These are phyloP conservation scores for Fusarium sp. DNA, from an alignment of 2,329 filamentous ascomycete genomes.

Conservation along the genomic window DNA sequence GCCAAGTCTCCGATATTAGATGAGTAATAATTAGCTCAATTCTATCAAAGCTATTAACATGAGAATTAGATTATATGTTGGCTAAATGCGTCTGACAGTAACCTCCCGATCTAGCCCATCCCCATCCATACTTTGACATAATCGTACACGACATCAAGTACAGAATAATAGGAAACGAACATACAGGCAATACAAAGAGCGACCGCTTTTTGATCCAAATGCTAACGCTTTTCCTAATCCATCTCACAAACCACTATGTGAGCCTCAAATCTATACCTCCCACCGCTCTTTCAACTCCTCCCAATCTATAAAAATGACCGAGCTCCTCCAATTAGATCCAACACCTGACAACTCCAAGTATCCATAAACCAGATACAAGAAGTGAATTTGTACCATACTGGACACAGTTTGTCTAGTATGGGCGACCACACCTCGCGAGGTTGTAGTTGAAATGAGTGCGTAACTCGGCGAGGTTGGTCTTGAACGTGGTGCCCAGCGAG, in stretches of 20 bases:
- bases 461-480: conserved; percentile 25
- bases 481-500: conserved; percentile 40
- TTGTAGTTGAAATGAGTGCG: neutral
- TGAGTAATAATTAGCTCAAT: accelerated
- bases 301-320: conserved; percentile 31
- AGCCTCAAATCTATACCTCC: conserved; percentile 14
- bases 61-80: neutral
- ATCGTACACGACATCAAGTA: conserved; percentile 8
- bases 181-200: conserved; percentile 2
- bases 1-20: neutral
- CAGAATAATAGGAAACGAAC: neutral
- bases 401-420: conserved; percentile 31
- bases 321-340: conserved; percentile 1
- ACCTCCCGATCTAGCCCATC: conserved; percentile 6
- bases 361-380: conserved; percentile 18
- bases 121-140: conserved; percentile 8
- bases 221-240: neutral
- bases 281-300: neutral
- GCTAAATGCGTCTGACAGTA: neutral
- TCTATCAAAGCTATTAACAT: neutral
- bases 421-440: conserved; percentile 22
- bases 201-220: conserved; percentile 6
- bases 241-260: neutral
- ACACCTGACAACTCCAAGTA: conserved; percentile 3
- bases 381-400: conserved; percentile 23